Percentiles rank a stretch among this genome's conserved stretches.
phyloP scores from a whole-genome alignment of 805 yeast genomes.

The Ogataea degrootiae region DNA sequence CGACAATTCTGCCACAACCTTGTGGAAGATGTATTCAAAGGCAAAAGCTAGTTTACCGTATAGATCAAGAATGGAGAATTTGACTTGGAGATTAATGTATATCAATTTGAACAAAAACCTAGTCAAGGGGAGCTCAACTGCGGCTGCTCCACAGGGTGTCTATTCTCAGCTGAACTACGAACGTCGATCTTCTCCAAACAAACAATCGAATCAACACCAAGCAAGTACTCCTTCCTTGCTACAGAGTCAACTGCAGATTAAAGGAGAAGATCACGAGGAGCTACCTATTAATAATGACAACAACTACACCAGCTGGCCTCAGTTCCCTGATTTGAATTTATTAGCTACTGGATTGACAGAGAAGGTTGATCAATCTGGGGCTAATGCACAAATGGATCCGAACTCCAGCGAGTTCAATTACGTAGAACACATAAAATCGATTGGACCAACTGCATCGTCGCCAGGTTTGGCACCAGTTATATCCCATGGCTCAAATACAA shows the following conservation, averaged over 20 bases:
- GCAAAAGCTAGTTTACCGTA: slow-evolving; percentile 75
- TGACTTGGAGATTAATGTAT: slow-evolving; percentile 85
- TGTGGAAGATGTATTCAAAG: slow-evolving; percentile 79
- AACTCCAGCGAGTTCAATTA: slow-evolving; percentile 56
- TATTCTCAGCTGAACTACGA: not conserved
- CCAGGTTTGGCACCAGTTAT: slow-evolving; percentile 7
- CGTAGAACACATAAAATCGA: slow-evolving; percentile 56
- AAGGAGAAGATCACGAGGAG: not conserved
- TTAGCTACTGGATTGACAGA: slow-evolving; percentile 5
- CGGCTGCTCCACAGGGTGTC: not conserved
- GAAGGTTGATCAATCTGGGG: not conserved
- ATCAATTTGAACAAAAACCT: slow-evolving; percentile 31
- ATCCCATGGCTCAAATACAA: slow-evolving; percentile 10
- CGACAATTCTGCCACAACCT: slow-evolving; percentile 42
- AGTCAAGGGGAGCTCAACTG: not conserved
- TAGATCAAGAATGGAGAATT: slow-evolving; percentile 71
- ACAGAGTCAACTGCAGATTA: slow-evolving; percentile 1
- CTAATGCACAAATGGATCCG: slow-evolving; percentile 31
- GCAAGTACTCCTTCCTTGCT: not conserved
- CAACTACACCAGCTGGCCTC: slow-evolving; percentile 30
- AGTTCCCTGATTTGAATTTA: slow-evolving; percentile 29
- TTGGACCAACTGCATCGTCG: slow-evolving; percentile 31
- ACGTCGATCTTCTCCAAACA: slow-evolving; percentile 1
- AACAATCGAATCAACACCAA: not conserved
- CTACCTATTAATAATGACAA: slow-evolving; percentile 9